Evolutionary conservation across 2,329 filamentous ascomycete genomes (phyloP).

Genomic region (Colletotrichum tropicale): DNA sequence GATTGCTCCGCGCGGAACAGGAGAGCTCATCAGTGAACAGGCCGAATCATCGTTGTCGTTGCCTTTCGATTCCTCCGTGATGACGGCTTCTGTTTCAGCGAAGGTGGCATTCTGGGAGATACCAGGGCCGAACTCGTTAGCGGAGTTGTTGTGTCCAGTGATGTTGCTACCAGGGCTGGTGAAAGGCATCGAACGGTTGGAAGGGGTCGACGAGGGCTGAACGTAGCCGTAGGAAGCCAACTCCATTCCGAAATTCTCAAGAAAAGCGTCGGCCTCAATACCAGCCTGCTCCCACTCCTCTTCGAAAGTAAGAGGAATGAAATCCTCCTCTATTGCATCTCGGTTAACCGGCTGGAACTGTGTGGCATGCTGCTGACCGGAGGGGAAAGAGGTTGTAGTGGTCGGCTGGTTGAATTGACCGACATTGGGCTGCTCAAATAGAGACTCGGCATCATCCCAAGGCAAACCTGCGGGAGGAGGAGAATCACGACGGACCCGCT

Average conservation of each 20-base stretch:
- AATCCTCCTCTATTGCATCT: background rate
- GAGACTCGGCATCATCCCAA: background rate
- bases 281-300: background rate
- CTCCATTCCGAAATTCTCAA: background rate
- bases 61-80: background rate
- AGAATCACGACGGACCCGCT: background rate
- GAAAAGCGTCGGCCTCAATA: background rate
- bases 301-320: background rate
- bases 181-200: background rate
- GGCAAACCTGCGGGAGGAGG: background rate
- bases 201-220: background rate
- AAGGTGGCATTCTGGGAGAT: background rate
- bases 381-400: background rate
- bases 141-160: background rate
- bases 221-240: background rate
- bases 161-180: background rate
- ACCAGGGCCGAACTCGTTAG: background rate
- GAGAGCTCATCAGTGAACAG: background rate
- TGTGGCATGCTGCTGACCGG: background rate
- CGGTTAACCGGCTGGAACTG: background rate
- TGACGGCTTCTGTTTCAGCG: background rate
- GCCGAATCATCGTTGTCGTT: background rate
- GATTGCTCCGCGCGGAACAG: background rate
- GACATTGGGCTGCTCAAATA: background rate
- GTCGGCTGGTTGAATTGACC: background rate